Percentiles rank a stretch among this genome's conserved stretches.
Evolutionary conservation across 2,329 filamentous ascomycete species (phyloP).

Genomic region (Penicillium brevicompactum): DNA sequence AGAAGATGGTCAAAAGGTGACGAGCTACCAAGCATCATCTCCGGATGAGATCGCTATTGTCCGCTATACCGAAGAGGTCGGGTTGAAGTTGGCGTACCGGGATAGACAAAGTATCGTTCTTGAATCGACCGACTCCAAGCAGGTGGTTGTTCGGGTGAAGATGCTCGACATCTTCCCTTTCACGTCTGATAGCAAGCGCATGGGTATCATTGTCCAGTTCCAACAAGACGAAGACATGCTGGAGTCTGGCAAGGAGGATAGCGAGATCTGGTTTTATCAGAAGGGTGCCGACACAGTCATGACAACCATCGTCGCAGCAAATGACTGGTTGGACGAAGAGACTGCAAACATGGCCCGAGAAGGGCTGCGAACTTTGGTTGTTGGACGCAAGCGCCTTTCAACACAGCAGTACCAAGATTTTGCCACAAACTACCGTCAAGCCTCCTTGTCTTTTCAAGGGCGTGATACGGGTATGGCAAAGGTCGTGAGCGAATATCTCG

Average conservation of each 20-base stretch:
- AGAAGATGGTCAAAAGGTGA: slow-evolving; percentile 73
- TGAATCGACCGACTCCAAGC: slow-evolving; percentile 72
- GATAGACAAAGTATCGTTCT: slow-evolving; percentile 85
- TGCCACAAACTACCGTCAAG: slow-evolving; percentile 71
- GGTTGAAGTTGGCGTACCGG: slow-evolving; percentile 78
- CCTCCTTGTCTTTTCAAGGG: slow-evolving; percentile 75
- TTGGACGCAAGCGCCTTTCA: slow-evolving; percentile 87
- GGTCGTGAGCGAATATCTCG: slow-evolving; percentile 78
- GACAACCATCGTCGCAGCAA: slow-evolving; percentile 90
- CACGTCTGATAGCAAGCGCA: slow-evolving; percentile 95
- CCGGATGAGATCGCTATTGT: slow-evolving; percentile 99
- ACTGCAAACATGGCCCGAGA: slow-evolving; percentile 99
- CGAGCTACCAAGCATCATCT: slow-evolving; percentile 93
- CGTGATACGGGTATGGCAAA: slow-evolving; percentile 81
- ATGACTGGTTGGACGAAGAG: slow-evolving; percentile 98
- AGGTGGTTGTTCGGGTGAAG: slow-evolving; percentile 76
- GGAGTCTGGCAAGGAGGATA: slow-evolving; percentile 54
- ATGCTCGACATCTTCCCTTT: slow-evolving; percentile 97
- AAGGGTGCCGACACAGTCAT: slow-evolving; percentile 99
- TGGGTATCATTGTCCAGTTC: slow-evolving; percentile 96
- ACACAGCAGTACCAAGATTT: slow-evolving; percentile 80
- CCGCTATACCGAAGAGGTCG: slow-evolving; percentile 90
- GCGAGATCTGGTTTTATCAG: slow-evolving; percentile 97
- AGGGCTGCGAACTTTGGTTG: slow-evolving; percentile 87
- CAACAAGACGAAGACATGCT: slow-evolving; percentile 58